A percentile compares a stretch with the other conserved stretches of the same genome.
Evolutionary conservation across 495 filamentous ascomycete species (phyloP).

Genomic region (Penicillium pulvis): DNA sequence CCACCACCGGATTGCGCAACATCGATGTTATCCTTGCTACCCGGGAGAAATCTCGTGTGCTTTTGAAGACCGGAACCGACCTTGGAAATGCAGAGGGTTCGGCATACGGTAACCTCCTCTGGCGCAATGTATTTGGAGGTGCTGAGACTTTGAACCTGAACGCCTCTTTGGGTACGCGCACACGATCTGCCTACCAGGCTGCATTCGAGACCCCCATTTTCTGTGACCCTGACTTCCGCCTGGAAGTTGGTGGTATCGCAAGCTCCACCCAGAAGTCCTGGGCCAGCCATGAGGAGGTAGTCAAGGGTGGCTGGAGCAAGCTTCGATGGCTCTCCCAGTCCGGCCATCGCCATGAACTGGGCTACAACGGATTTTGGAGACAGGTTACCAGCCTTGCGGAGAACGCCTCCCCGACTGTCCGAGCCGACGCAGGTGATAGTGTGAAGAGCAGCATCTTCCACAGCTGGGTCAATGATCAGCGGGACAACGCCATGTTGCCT

Average conservation of each 20-base stretch:
- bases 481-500: conserved; percentile 83
- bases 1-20: conserved; percentile 61
- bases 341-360: conserved; percentile 70
- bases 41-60: conserved; percentile 74
- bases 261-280: conserved; percentile 84
- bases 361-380: conserved; percentile 81
- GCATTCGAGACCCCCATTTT: conserved; percentile 78
- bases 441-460: conserved; percentile 86
- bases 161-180: conserved; percentile 84
- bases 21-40: conserved; percentile 76
- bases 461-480: conserved; percentile 74
- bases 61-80: conserved; percentile 90
- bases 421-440: conserved; percentile 85
- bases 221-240: conserved; percentile 76
- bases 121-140: conserved; percentile 92
- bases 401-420: conserved; percentile 75
- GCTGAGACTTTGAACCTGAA: conserved; percentile 86
- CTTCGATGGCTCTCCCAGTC: conserved; percentile 66
- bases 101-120: conserved; percentile 78
- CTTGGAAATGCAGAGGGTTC: conserved; percentile 89
- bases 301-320: conserved; percentile 78
- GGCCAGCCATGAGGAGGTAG: conserved; percentile 88
- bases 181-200: conserved; percentile 83
- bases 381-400: conserved; percentile 77
- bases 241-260: conserved; percentile 73